A percentile compares a stretch with the other conserved stretches of the same genome.
Evolutionary conservation across 139 green algal species (phyloP).

Genomic region (Raphidocelis subcapitata): DNA sequence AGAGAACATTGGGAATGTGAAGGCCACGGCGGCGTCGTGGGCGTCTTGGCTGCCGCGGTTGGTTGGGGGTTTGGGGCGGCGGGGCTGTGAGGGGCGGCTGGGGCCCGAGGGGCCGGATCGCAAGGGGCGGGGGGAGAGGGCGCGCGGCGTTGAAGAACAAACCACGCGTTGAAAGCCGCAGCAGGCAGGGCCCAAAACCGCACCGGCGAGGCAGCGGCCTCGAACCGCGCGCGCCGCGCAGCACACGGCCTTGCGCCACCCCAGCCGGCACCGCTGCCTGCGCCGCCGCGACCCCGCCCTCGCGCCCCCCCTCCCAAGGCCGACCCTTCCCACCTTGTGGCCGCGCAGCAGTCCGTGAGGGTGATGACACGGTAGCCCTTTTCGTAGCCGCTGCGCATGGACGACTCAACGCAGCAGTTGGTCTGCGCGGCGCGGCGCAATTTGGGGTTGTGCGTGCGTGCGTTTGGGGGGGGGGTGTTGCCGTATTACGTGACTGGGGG

Average conservation of each 20-base stretch:
- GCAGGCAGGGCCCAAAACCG: no score
- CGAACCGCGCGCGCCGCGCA: no score
- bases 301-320: not conserved
- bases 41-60: slow-evolving; percentile 32
- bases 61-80: not conserved
- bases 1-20: slow-evolving; percentile 51
- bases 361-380: slow-evolving; percentile 44
- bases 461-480: no score
- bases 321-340: slow-evolving; percentile 30
- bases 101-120: not conserved
- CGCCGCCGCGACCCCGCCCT: not conserved
- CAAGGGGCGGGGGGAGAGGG: not conserved
- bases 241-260: no score
- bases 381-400: slow-evolving; percentile 49
- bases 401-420: slow-evolving; percentile 54
- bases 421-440: no score
- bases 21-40: slow-evolving; percentile 39
- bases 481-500: no score
- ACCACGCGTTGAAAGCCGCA: no score
- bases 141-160: not conserved
- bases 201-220: no score
- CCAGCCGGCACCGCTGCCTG: not conserved
- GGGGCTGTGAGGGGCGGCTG: not conserved
- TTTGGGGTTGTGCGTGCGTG: no score
- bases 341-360: slow-evolving; percentile 46